Conservation (phyloP, 2,329 filamentous ascomycete genomes). For the Rhinocladiella similis region DNA sequence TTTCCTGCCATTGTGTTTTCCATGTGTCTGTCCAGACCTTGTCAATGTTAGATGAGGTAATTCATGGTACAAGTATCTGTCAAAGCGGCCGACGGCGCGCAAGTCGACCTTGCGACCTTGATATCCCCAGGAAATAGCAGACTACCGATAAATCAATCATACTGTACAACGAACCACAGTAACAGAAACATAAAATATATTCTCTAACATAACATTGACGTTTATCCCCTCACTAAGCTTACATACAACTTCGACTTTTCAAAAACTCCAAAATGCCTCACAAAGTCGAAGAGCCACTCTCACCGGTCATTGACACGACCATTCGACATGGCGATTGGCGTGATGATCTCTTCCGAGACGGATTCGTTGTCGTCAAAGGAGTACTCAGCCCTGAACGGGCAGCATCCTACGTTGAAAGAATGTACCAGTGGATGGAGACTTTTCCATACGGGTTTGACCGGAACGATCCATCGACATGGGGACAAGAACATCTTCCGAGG, state of each 20-base stretch:
- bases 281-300: not conserved
- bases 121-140: no score
- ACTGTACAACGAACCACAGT: not conserved
- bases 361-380: constrained; percentile 44
- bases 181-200: no score
- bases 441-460: constrained; percentile 44
- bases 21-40: no score
- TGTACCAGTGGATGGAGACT: constrained; percentile 44
- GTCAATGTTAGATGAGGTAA: no score
- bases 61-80: no score
- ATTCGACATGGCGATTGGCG: constrained; percentile 40
- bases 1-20: no score
- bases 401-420: constrained; percentile 42
- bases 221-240: no score
- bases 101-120: no score
- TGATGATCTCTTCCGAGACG: constrained; percentile 44
- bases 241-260: not conserved
- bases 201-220: no score
- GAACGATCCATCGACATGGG: constrained; percentile 44
- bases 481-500: constrained; percentile 44
- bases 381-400: constrained; percentile 41
- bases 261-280: not conserved
- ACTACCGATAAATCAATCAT: no score
- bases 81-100: no score
- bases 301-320: not conserved